These are phyloP conservation scores for Pezicula neosporulosa DNA, from an alignment of 2,329 filamentous ascomycete species.

Conservation along the genomic window DNA sequence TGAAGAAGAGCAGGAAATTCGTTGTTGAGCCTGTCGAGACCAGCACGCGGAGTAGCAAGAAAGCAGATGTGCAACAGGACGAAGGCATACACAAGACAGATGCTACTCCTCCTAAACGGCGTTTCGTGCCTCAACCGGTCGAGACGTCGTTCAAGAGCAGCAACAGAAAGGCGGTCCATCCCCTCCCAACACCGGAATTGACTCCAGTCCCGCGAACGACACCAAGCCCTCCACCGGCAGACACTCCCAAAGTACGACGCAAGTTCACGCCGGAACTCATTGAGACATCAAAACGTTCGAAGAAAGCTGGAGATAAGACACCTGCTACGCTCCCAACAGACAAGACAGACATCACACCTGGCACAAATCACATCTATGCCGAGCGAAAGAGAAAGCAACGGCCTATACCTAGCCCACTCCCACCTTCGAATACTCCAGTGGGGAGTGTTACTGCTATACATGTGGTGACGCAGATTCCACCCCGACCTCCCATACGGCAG, in stretches of 20 bases:
- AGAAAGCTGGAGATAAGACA: conserved; percentile 60
- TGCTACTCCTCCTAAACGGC: conserved; percentile 41
- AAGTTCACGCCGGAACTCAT: conserved; percentile 77
- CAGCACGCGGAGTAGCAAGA: conserved; percentile 34
- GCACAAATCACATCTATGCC: conserved; percentile 20
- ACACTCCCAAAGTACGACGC: conserved; percentile 31
- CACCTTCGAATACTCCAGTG: conserved; percentile 44
- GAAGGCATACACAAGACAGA: conserved; percentile 21
- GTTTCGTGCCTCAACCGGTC: conserved; percentile 67
- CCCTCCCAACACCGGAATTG: conserved; percentile 50
- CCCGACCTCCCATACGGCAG: conserved; percentile 35
- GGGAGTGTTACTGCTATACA: conserved; percentile 28
- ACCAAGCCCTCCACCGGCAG: conserved; percentile 22
- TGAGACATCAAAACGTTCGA: conserved; percentile 71
- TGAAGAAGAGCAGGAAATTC: conserved; percentile 32
- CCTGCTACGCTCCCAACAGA: conserved; percentile 62
- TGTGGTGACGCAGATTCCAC: conserved; percentile 28
- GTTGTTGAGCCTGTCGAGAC: conserved; percentile 40
- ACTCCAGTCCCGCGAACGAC: conserved; percentile 38
- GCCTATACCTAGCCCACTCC: conserved; percentile 31
- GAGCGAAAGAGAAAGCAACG: conserved; percentile 12
- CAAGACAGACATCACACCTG: conserved; percentile 69
- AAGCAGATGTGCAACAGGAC: conserved; percentile 16
- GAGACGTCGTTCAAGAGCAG: conserved; percentile 66
- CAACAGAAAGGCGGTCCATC: conserved; percentile 35